Percentiles rank a stretch among this genome's conserved stretches.
phyloP scores from a whole-genome alignment of 176 grass and related monocot species.

The Luzula sylvatica region DNA sequence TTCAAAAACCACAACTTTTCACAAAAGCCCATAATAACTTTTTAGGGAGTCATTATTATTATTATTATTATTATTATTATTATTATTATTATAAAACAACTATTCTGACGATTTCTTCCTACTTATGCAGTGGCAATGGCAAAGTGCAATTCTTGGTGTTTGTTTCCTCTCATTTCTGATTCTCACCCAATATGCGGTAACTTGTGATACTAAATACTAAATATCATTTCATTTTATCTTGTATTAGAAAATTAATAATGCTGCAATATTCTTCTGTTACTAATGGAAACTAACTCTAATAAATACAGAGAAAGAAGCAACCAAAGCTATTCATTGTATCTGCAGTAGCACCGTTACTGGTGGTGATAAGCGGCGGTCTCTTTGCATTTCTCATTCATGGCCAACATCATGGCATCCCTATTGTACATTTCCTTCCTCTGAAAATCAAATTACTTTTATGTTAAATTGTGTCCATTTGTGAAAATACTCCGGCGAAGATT shows the following conservation, averaged over 20 bases:
- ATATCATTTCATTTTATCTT: neutral
- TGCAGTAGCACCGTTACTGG: constrained; percentile 34
- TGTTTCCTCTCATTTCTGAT: constrained; percentile 36
- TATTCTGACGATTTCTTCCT: neutral
- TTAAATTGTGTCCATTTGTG: too few relatives aligned
- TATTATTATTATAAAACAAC: too few relatives aligned
- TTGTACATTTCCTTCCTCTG: constrained; percentile 27
- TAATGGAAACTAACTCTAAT: constrained; percentile 15
- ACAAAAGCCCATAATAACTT: neutral
- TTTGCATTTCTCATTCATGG: constrained; percentile 43
- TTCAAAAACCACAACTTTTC: too few relatives aligned
- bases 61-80: too few relatives aligned
- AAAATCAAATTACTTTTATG: too few relatives aligned
- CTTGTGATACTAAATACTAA: neutral
- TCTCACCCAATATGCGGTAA: constrained; percentile 34
- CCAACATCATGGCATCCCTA: constrained; percentile 39
- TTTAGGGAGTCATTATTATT: too few relatives aligned
- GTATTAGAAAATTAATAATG: too few relatives aligned
- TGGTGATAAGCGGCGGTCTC: constrained; percentile 33
- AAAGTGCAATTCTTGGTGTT: constrained; percentile 35
- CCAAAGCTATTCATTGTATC: constrained; percentile 44
- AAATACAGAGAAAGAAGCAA: constrained; percentile 31
- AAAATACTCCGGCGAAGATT: too few relatives aligned
- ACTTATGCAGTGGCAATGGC: constrained; percentile 39
- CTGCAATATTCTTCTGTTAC: too few relatives aligned